Evolutionary conservation across 1,284 basidiomycete genomes (phyloP).

Genomic region (Pholiota adiposa): DNA sequence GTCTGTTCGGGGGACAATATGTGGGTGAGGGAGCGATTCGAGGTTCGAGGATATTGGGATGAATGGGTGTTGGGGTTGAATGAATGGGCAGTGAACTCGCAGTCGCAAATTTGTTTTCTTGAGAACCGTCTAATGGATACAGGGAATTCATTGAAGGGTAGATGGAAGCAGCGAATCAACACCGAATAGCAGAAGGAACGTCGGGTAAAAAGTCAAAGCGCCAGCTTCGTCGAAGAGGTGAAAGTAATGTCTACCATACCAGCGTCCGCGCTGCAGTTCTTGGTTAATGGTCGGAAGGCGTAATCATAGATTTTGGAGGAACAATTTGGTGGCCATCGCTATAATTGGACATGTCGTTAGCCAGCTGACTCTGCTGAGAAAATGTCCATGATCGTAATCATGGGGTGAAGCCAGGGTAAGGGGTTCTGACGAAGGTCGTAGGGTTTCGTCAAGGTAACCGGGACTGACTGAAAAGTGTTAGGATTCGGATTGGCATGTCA

Average conservation of each 20-base stretch:
- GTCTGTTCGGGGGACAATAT: conserved; percentile 39
- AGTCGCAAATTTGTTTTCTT: background rate
- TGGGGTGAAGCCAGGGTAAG: conserved; percentile 4
- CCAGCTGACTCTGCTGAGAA: conserved; percentile 4
- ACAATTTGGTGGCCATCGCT: conserved; percentile 8
- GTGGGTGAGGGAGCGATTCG: conserved; percentile 34
- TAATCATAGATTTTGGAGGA: conserved; percentile 5
- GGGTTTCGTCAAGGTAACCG: conserved; percentile 11
- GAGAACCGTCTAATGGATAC: background rate
- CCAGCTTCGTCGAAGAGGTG: conserved; percentile 13
- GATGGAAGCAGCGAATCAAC: background rate
- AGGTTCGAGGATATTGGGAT: conserved; percentile 28
- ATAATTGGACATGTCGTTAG: conserved; percentile 20
- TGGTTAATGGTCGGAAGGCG: conserved; percentile 17
- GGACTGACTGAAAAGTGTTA: conserved; percentile 1
- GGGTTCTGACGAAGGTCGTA: background rate
- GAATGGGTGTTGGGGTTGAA: conserved; percentile 21
- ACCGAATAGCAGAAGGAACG: conserved; percentile 3
- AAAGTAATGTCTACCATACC: conserved; percentile 18
- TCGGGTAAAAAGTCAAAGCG: conserved; percentile 12
- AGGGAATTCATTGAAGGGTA: conserved; percentile 11
- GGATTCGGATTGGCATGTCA: conserved; percentile 18
- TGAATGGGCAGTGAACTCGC: conserved; percentile 1
- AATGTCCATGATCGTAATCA: background rate
- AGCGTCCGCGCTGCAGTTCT: conserved; percentile 22